Conservation (phyloP, 2,329 filamentous ascomycete species). For the Xenoacremonium recifei region DNA sequence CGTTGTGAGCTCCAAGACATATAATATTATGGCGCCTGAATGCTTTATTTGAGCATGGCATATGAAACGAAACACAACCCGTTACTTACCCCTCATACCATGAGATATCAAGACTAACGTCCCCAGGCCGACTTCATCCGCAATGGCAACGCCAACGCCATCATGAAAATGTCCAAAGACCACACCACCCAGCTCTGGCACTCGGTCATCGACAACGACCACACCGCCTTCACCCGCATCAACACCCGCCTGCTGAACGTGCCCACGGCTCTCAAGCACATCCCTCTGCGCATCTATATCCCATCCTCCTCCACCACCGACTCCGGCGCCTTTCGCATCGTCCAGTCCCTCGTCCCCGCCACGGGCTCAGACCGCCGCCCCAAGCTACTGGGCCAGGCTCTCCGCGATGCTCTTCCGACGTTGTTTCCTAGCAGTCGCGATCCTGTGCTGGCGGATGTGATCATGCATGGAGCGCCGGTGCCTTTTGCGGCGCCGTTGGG, state of each 20-base stretch:
- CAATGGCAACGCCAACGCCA: conserved; percentile 83
- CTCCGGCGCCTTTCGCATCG: conserved; percentile 61
- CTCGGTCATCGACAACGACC: conserved; percentile 75
- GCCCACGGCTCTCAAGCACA: conserved; percentile 70
- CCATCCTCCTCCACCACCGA: conserved; percentile 45
- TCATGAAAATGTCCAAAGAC: conserved; percentile 84
- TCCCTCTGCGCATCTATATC: conserved; percentile 88
- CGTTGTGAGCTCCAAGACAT: too few species aligned
- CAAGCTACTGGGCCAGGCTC: conserved; percentile 67
- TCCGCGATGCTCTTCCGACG: conserved; percentile 72
- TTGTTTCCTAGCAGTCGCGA: conserved; percentile 86
- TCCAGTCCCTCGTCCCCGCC: conserved; percentile 72
- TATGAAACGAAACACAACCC: too few species aligned
- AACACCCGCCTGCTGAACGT: conserved; percentile 75
- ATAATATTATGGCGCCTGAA: too few species aligned
- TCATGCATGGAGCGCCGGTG: conserved; percentile 81
- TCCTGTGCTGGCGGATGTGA: conserved; percentile 76
- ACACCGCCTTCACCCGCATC: conserved; percentile 68
- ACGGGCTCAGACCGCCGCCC: conserved; percentile 33
- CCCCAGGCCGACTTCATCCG: conserved; percentile 76
- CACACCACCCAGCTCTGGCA: conserved; percentile 83
- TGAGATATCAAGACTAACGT: too few species aligned
- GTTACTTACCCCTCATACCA: too few species aligned
- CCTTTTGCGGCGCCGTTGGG: conserved; percentile 79
- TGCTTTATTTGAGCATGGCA: too few species aligned